Evolutionary conservation across 78 protist genomes (phyloP).

Genomic region (Chrysochromulina parva): DNA sequence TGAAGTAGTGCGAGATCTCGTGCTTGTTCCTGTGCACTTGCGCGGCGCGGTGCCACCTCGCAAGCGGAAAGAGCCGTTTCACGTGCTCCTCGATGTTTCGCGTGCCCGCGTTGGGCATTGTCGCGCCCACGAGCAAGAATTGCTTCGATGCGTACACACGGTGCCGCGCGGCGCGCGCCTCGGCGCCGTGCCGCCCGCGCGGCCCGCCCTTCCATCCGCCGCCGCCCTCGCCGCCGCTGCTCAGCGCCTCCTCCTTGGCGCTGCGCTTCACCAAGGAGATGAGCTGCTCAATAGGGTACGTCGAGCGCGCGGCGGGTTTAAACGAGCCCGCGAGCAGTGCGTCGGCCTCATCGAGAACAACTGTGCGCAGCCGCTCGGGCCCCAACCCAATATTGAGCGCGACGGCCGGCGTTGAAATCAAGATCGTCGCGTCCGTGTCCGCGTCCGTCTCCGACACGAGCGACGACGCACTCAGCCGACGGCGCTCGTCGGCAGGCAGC

Average conservation of each 20-base stretch:
- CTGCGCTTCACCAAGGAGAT: not conserved
- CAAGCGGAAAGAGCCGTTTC: not conserved
- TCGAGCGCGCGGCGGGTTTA: not conserved
- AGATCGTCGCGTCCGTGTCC: not conserved
- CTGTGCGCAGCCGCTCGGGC: not conserved
- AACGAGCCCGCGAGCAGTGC: constrained; percentile 1
- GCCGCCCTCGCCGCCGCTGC: too few relatives aligned
- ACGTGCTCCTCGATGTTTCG: not conserved
- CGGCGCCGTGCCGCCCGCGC: too few relatives aligned
- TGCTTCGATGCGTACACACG: not conserved
- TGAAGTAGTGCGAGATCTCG: not conserved
- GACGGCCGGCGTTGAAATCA: not conserved
- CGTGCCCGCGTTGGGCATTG: constrained; percentile 8
- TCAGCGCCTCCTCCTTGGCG: not conserved
- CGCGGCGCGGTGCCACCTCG: not conserved
- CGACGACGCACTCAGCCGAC: not conserved
- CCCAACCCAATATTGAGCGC: not conserved
- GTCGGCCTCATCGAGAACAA: constrained; percentile 23
- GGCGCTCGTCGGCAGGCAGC: not conserved
- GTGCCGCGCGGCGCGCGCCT: too few relatives aligned
- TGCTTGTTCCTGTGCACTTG: not conserved
- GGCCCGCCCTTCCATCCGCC: too few relatives aligned
- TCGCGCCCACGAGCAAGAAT: not conserved
- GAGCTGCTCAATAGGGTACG: not conserved
- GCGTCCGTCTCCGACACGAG: not conserved